Evolutionary conservation across 75 land plant genomes (phyloP).

Genomic region (Cupressus sempervirens): DNA sequence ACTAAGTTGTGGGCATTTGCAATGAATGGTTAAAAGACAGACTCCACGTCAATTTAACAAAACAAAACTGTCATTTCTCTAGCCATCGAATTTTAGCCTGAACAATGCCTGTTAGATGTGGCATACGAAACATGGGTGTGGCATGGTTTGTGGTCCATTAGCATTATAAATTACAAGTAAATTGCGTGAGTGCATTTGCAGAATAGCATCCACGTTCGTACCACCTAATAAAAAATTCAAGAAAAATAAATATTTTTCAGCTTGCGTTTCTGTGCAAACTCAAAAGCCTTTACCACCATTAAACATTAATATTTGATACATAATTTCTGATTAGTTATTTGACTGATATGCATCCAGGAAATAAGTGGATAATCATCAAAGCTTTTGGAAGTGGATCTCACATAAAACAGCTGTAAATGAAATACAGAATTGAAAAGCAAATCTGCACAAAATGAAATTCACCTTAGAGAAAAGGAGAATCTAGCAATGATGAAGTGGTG

Average conservation of each 20-base stretch:
- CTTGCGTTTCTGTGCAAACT: background rate
- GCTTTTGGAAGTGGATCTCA: background rate
- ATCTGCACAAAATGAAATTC: background rate
- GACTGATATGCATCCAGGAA: background rate
- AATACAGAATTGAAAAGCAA: background rate
- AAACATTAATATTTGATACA: background rate
- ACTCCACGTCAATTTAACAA: background rate
- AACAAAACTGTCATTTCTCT: background rate
- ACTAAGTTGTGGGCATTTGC: background rate
- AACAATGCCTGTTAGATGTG: background rate
- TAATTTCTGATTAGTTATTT: background rate
- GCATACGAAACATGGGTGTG: background rate
- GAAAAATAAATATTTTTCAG: background rate
- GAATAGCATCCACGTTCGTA: background rate
- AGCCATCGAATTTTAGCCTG: background rate
- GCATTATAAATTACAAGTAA: background rate
- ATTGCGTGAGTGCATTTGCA: background rate
- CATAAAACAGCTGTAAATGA: background rate
- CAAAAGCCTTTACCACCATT: background rate
- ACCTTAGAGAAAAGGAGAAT: background rate
- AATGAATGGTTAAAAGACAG: background rate
- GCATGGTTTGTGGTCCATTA: background rate
- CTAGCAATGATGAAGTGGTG: conserved; percentile 10
- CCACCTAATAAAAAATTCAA: background rate
- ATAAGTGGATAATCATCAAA: background rate